Base-by-base conservation (phyloP, 1,139 yeast genomes). In the Blastobotrys illinoisensis region DNA sequence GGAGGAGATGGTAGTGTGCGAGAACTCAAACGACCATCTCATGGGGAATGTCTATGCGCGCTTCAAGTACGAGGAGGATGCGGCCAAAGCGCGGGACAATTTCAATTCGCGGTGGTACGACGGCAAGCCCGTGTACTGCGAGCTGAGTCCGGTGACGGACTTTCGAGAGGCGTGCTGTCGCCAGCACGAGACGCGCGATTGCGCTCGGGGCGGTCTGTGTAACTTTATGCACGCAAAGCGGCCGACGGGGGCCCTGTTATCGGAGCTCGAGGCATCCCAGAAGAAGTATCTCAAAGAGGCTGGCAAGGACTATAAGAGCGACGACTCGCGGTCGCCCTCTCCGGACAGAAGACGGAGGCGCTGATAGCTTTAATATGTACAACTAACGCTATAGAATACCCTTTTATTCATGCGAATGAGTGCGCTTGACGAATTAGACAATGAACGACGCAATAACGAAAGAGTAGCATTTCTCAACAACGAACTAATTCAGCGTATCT, bases 81-180 rank as follows among this genome's bases (percentile, higher is more conserved):
- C 97, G 0, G 74, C 74, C 48, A 70, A 69, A 50, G 93, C 91
- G 0, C 77, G 80, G 48, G 78, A 79, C 48, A 74, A 72, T 51
- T 79, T 90, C 64, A 88, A 88, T 66, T 79, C 82, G 48, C 80
- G 95, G 57, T 91, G 97, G 97, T 91, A 82, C 66, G 82, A 82
- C 54, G 83, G 82, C 7, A 73, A 84, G 56, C 98, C 98, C 0
- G 83, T 91, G 0, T 87, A 85, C 68, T 83, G 91, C 65, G 95
- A 88, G 63, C 74, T 88, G 47, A 81, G 90, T 20, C 95, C 97
- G 6, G 95, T 88, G 26, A 74, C 79, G 2, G 83, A 79, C 65
- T 82, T 88, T 62, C 74, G 77, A 47, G 95, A 86, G 56, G 88
- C 96, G 13, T 79, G 82, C 54, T 91, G 98, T 66, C 72, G 81